These are phyloP conservation scores for Dioscorea zingiberensis DNA, from an alignment of 106 monocot genomes.

Conservation along the genomic window DNA sequence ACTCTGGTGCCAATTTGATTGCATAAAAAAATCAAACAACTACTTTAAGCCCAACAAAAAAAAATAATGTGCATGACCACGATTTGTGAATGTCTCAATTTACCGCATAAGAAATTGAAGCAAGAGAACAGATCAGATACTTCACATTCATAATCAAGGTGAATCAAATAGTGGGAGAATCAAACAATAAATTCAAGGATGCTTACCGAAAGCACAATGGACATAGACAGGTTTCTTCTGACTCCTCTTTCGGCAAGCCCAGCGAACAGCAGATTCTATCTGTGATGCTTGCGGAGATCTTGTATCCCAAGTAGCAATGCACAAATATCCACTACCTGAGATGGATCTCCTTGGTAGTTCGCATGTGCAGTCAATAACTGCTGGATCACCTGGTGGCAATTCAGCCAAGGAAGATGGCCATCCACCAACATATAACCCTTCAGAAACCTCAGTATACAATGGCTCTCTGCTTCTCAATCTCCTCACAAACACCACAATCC, in stretches of 20 bases:
- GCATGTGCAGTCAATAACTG: slow-evolving; percentile 96
- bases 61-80: no score
- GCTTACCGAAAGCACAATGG: slow-evolving; percentile 85
- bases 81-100: no score
- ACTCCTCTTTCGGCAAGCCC: slow-evolving; percentile 69
- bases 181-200: background rate
- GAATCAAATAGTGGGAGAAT: no score
- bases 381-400: slow-evolving; percentile 74
- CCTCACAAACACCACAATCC: slow-evolving; percentile 50
- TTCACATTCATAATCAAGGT: no score
- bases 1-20: no score
- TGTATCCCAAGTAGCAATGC: slow-evolving; percentile 90
- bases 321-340: slow-evolving; percentile 53
- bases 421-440: slow-evolving; percentile 85
- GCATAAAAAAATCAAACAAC: no score
- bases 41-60: no score
- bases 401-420: slow-evolving; percentile 66
- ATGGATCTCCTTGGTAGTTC: slow-evolving; percentile 67
- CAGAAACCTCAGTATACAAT: slow-evolving; percentile 56
- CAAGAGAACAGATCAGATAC: no score
- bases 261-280: slow-evolving; percentile 80
- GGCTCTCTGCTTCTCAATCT: slow-evolving; percentile 60
- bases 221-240: slow-evolving; percentile 68
- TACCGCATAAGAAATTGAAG: no score
- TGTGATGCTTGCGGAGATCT: slow-evolving; percentile 59